These are phyloP conservation scores for Colletotrichum tamarilloi DNA, from an alignment of 2,329 filamentous ascomycete genomes.

Conservation along the genomic window DNA sequence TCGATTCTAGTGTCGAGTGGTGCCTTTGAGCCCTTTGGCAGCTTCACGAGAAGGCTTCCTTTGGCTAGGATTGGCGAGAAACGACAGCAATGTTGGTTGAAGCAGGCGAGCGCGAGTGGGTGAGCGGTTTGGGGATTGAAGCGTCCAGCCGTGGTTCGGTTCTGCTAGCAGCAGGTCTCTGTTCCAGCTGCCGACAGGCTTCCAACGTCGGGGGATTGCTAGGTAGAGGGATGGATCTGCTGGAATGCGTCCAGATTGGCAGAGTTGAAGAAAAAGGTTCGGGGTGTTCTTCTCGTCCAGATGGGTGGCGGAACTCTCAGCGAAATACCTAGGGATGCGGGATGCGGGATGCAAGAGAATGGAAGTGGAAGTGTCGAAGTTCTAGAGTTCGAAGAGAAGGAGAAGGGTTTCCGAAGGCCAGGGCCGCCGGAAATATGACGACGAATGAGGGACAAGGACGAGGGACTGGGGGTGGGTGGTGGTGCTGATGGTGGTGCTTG, in stretches of 20 bases:
- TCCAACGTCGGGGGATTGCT: constrained; percentile 1
- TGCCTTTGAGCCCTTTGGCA: no score
- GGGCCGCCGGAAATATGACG: constrained; percentile 32
- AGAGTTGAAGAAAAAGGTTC: background rate
- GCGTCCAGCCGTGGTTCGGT: constrained; percentile 7
- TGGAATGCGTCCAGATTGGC: constrained; percentile 8
- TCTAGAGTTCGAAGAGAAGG: constrained; percentile 36
- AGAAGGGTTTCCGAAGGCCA: constrained; percentile 32
- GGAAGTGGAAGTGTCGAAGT: constrained; percentile 29
- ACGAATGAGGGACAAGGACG: constrained; percentile 31
- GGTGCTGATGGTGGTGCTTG: background rate
- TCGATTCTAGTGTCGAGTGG: background rate
- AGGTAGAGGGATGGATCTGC: background rate
- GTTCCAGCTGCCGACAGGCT: constrained; percentile 13
- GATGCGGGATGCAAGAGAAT: constrained; percentile 14
- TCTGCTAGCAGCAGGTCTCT: constrained; percentile 12
- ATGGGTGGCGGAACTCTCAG: background rate
- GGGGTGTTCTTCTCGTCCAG: background rate
- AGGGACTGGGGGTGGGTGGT: background rate
- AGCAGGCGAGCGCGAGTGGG: background rate
- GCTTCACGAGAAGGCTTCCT: background rate
- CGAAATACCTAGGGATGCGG: background rate
- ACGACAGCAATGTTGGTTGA: constrained; percentile 16
- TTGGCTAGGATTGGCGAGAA: background rate
- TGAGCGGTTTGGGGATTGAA: background rate